Evolutionary conservation across 768 basidiomycete genomes (phyloP), one percentile per base, ranked within the genome.

Genomic region (Boletus rufocinnamomeus): DNA sequence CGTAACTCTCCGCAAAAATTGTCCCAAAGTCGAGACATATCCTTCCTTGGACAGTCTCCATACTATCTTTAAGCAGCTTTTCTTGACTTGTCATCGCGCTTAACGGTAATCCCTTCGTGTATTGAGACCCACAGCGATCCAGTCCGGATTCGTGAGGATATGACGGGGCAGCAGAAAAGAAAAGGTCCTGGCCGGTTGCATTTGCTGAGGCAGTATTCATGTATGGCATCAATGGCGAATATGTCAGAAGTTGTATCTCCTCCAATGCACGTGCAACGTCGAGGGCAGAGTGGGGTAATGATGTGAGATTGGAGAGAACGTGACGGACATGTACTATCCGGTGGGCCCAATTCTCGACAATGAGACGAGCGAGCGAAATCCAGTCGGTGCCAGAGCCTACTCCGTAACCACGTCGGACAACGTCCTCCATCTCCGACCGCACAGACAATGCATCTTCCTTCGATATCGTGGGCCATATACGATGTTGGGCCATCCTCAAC

Each of bases 181-280:
- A 27, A 21, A 56, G 37, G 6, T 49, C 25, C 7, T 56, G 46
- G 16, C 54, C 54, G 17, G 54, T 48, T 19, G 30, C 27, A 16
- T 49, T 30, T 32, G 35, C 14, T 16, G 25, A 48, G 5, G 54
- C 41, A 11, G 54, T 48, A 25, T 56, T 46, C 54, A 56, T 56
- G 54, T 56, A 49, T 30, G 54, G 54, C 54, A 56, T 56, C 28
- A 56, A 21, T 5, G 54, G 54, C 7, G 54, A 56, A 49, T 48
- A 56, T 4, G 54, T 32, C 27, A 56, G 28, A 30, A 56, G 46
- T 6, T 48, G 54, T 27, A 49, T 56, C 47, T 49, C 38, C 28
- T 56, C 47, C 47, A 56, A 40, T 37, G 46, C n/a, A 11, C 27
- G 54, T 13, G n/a, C 17, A 17, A 30, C 17, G 37, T 56, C 21